Base-by-base conservation (phyloP, 345 rosid genomes). In the Leavenworthia alabamica region DNA sequence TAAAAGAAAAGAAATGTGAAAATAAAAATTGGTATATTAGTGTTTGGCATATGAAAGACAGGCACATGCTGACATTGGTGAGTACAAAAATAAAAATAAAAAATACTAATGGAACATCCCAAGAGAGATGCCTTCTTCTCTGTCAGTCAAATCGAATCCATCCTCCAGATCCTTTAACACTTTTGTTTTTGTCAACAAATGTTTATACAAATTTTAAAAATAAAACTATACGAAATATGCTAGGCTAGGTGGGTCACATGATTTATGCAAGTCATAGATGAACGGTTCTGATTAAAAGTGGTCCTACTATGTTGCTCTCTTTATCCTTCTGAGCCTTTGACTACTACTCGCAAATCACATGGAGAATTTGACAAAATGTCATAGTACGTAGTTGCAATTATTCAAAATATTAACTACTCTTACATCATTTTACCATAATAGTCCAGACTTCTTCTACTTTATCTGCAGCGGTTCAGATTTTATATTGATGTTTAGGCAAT, bases 41-140 rank as follows among this genome's bases (percentile, higher is more conserved):
- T 60, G 63, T 62, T 53, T 36, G 69, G 64, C 74, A 63, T 39
- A 47, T 39, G 68, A 56, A 57, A 22, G 69, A 70, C 51, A 62
- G 35, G 74, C 69, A 70, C 69, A 70, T 70, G 74, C 10, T 20
- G 22, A 20, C 22, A 20, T 20, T 20, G 22, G 2, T 37, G 68
- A 39, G 58, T 55, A 62, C 62, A 69, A 41, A 60, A 49, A 43
- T 1, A 20, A 20, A 2, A 20, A 60, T 36, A 49, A 29, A 20
- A 68, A 52, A 12, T 43, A 60, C 47, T 50, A 15, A 37, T 54
- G 58, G 58, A 70, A 62, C 74, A 70, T 70, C 69, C 74, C 74
- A 70, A 70, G 64, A 63, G 74, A 63, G 62, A n/a, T n/a, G n/a
- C n/a, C n/a, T 59, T 60, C 53, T 56, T 36, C 74, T 47, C 59